Conservation (phyloP, 2,329 filamentous ascomycete genomes). For the Biscogniauxia sp. region DNA sequence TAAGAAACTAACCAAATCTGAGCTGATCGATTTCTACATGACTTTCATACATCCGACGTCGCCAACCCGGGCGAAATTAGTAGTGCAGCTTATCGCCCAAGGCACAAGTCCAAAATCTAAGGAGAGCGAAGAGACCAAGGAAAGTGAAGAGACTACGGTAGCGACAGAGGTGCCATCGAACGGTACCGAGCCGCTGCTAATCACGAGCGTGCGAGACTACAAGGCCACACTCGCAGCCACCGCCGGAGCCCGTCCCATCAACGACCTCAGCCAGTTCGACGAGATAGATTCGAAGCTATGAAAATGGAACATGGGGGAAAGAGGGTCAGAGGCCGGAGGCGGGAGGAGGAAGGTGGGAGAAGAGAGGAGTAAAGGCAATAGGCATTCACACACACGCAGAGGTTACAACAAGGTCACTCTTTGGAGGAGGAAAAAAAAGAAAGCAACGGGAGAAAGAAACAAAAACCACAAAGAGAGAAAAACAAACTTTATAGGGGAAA, state of each 20-base stretch:
- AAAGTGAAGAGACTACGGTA: conserved; percentile 29
- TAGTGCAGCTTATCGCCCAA: conserved; percentile 80
- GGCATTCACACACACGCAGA: too few species aligned
- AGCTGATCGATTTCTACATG: conserved; percentile 77
- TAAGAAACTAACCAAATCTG: conserved; percentile 70
- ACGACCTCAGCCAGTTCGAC: conserved; percentile 79
- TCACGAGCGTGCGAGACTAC: conserved; percentile 77
- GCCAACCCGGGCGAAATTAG: conserved; percentile 71
- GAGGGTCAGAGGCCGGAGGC: too few species aligned
- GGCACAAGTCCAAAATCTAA: conserved; percentile 43
- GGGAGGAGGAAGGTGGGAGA: too few species aligned
- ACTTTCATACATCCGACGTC: conserved; percentile 75
- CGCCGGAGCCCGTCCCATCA: conserved; percentile 68
- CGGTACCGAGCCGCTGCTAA: conserved; percentile 56
- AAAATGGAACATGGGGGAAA: conserved; percentile 18
- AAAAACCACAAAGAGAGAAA: background rate
- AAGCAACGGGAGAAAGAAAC: background rate
- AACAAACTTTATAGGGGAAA: background rate
- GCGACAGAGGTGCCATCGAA: conserved; percentile 36
- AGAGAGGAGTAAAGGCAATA: too few species aligned
- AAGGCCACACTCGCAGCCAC: conserved; percentile 74
- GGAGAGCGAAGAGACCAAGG: conserved; percentile 38
- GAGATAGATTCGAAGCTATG: conserved; percentile 80
- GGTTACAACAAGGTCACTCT: too few species aligned
- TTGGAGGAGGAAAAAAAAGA: background rate